phyloP scores from a whole-genome alignment of 257 asterid species.

The Rhazya stricta region DNA sequence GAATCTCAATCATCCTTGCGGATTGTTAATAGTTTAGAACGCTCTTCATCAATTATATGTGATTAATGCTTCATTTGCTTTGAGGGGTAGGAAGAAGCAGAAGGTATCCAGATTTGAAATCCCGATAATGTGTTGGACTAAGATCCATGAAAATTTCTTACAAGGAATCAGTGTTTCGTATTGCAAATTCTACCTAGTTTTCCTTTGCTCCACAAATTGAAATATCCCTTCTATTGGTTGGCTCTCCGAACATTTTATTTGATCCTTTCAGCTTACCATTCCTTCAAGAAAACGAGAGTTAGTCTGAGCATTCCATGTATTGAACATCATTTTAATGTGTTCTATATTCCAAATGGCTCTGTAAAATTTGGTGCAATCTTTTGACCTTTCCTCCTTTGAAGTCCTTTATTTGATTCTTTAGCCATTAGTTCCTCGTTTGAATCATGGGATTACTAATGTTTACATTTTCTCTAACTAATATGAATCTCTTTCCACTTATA shows the following conservation, averaged over 20 bases:
- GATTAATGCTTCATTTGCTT: neutral
- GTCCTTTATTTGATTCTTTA: neutral
- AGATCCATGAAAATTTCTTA: neutral
- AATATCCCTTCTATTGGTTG: neutral
- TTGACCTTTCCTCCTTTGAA: neutral
- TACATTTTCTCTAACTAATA: neutral
- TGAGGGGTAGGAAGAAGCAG: neutral
- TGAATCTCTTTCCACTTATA: neutral
- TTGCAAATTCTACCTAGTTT: neutral
- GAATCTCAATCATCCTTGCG: neutral
- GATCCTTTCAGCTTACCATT: neutral
- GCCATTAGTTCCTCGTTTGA: neutral
- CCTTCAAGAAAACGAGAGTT: neutral
- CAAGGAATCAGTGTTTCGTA: neutral
- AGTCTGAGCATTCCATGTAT: neutral
- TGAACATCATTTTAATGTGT: neutral
- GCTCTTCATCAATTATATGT: neutral
- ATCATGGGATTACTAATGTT: neutral
- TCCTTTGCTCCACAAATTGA: neutral
- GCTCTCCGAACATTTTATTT: neutral
- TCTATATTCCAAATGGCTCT: neutral
- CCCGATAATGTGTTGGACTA: neutral
- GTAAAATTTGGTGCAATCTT: neutral
- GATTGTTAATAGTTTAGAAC: neutral
- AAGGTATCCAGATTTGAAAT: neutral